Percentiles rank a stretch among this genome's conserved stretches.
These are phyloP conservation scores for Suaeda aralocaspica DNA, from an alignment of 148 eudicot genomes.

Conservation along the genomic window DNA sequence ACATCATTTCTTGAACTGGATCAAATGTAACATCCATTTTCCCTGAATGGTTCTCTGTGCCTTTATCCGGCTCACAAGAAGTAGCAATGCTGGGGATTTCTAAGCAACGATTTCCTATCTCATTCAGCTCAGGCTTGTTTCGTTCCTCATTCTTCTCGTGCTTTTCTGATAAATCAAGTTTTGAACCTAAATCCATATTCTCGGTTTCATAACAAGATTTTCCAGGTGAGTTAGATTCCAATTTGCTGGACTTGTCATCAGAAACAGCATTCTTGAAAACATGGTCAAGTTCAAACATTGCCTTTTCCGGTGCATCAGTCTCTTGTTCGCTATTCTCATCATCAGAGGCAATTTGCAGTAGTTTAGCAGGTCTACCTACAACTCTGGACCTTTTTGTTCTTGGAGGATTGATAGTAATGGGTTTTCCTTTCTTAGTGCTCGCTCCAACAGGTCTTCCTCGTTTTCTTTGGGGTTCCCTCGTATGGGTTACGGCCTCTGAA, in stretches of 20 bases:
- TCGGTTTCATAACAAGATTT: slow-evolving; percentile 18
- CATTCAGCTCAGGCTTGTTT: slow-evolving; percentile 14
- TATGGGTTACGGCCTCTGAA: slow-evolving; percentile 21
- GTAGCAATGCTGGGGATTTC: slow-evolving; percentile 19
- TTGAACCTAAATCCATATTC: slow-evolving; percentile 17
- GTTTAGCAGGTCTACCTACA: slow-evolving; percentile 58
- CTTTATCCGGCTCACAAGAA: slow-evolving; percentile 22
- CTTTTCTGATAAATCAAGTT: slow-evolving; percentile 24
- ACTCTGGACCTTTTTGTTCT: slow-evolving; percentile 44
- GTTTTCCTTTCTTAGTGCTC: slow-evolving; percentile 34
- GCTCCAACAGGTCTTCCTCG: slow-evolving; percentile 53
- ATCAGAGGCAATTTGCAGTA: slow-evolving; percentile 38
- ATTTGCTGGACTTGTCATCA: slow-evolving; percentile 11
- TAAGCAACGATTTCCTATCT: neutral
- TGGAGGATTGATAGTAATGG: slow-evolving; percentile 41
- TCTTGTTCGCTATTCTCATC: slow-evolving; percentile 29
- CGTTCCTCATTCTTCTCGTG: slow-evolving; percentile 17
- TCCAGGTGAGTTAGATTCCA: slow-evolving; percentile 13
- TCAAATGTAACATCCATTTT: slow-evolving; percentile 41
- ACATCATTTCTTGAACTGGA: slow-evolving; percentile 68
- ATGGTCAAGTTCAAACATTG: slow-evolving; percentile 12
- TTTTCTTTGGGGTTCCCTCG: slow-evolving; percentile 41
- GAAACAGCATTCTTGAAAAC: neutral
- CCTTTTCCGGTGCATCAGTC: neutral
- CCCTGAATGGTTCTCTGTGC: slow-evolving; percentile 14